These are phyloP conservation scores for Rhexocercosporidium sp. DNA, from an alignment of 2,329 filamentous ascomycete species.

Conservation along the genomic window DNA sequence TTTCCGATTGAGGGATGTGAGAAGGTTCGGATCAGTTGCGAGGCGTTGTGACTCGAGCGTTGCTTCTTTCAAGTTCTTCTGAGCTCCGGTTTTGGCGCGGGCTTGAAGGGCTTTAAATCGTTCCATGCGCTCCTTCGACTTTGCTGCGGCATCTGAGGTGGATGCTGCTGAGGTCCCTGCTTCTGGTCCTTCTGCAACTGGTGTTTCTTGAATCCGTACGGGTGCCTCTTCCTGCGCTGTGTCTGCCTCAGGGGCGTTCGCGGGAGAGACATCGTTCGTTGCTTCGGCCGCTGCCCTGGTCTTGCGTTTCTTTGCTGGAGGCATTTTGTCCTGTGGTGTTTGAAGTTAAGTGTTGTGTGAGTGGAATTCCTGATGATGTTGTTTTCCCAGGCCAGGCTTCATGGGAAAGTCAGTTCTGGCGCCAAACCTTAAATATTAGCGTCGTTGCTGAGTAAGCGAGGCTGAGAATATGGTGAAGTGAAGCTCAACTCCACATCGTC, in stretches of 20 bases:
- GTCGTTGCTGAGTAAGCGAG: neutral
- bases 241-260: slow-evolving; percentile 13
- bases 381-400: neutral
- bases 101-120: slow-evolving; percentile 89
- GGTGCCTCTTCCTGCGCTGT: slow-evolving; percentile 17
- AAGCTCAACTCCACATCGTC: neutral
- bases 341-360: slow-evolving; percentile 6
- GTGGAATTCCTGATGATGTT: slow-evolving; percentile 21
- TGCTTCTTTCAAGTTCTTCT: slow-evolving; percentile 82
- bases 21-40: slow-evolving; percentile 75
- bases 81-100: slow-evolving; percentile 73
- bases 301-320: slow-evolving; percentile 53
- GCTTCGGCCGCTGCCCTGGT: slow-evolving; percentile 40
- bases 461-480: neutral
- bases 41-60: slow-evolving; percentile 82
- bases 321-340: slow-evolving; percentile 42
- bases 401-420: slow-evolving; percentile 4
- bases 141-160: slow-evolving; percentile 45
- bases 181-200: slow-evolving; percentile 23
- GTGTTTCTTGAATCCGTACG: neutral
- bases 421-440: slow-evolving; percentile 8
- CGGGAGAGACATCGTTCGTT: slow-evolving; percentile 23
- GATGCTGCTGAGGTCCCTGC: slow-evolving; percentile 23
- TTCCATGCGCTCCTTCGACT: slow-evolving; percentile 71
- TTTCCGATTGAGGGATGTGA: slow-evolving; percentile 81